Base-by-base conservation (phyloP, 148 eudicot genomes). In the Rhododendron vialii region DNA sequence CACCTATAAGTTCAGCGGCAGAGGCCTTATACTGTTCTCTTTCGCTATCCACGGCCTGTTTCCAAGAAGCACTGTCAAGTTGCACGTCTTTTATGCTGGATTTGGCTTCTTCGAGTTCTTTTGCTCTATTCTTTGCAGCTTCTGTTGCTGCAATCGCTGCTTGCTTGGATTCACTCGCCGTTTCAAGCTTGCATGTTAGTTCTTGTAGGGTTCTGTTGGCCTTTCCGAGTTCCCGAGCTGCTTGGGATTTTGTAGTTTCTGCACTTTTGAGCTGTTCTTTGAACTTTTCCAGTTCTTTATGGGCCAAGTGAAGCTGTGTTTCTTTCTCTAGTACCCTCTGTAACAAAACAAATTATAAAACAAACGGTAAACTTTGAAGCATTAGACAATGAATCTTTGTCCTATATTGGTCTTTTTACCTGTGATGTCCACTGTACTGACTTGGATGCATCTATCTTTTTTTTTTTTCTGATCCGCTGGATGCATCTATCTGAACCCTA, bases 261-360 rank as follows among this genome's bases (percentile, higher is more conserved):
- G 96, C 89, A 57, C 55, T 88, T 89, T 87, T 91, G 14, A 93
- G 81, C 77, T 90, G 92, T n/a, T 90, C 93, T 84, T 89, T 92
- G 88, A 89, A 89, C 89, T 88, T 91, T 76, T 88, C 92, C n/a
- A 94, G 94, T 87, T 93, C 94, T 83, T 89, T 93, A 10, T 91
- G 92, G 26, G 92, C 87, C 73, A 93, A 82, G 86, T 94, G 94
- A 87, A 91, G 93, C 55, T 92, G 94, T 55, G 94, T 90, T 90
- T 96, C 98, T 88, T 92, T 93, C 86, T 97, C 99, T 24, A 92
- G 61, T 6, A 91, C 93, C 78, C 92, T 91, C 95, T 94, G 92
- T 65, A 6, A 76, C 57, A 78, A 53, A 38, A 18, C 67, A 85
- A 50, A 13, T 71, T 6, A 14, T 24, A 50, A 36, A 35, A 75